phyloP scores from a whole-genome alignment of 495 filamentous ascomycete species.

The Penicillium cinerascens region DNA sequence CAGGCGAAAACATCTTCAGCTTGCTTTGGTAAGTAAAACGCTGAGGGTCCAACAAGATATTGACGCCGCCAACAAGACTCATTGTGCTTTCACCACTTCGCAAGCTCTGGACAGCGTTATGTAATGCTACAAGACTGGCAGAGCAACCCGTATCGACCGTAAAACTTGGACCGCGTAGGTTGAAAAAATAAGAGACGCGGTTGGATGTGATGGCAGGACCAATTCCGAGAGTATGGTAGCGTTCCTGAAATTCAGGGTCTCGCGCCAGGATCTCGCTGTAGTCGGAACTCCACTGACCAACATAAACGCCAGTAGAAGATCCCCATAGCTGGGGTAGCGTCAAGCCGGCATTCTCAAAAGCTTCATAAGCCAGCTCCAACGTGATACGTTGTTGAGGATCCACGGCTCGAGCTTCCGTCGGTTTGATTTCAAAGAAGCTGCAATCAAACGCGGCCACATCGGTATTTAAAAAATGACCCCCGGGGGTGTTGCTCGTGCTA shows the following conservation, averaged over 20 bases:
- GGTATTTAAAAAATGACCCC: neutral
- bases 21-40: slow-evolving; percentile 20
- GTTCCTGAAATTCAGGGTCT: slow-evolving; percentile 33
- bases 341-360: slow-evolving; percentile 40
- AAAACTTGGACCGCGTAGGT: slow-evolving; percentile 46
- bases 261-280: slow-evolving; percentile 26
- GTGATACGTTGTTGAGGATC: slow-evolving; percentile 46
- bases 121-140: slow-evolving; percentile 40
- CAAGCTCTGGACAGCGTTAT: slow-evolving; percentile 41
- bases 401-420: slow-evolving; percentile 38
- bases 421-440: slow-evolving; percentile 51
- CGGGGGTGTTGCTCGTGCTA: too few relatives aligned
- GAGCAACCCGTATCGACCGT: slow-evolving; percentile 53
- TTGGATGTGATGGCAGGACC: slow-evolving; percentile 39
- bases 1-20: slow-evolving; percentile 34
- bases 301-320: slow-evolving; percentile 6
- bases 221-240: slow-evolving; percentile 36
- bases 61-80: neutral
- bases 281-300: slow-evolving; percentile 35
- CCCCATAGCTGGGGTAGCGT: neutral
- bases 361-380: slow-evolving; percentile 55
- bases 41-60: neutral
- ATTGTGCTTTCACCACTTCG: slow-evolving; percentile 22
- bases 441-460: slow-evolving; percentile 33
- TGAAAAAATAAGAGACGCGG: slow-evolving; percentile 48